Percentiles rank a stretch among this genome's conserved stretches.
phyloP scores from a whole-genome alignment of 1,139 yeast genomes.

The Nakaseomyces nivariensis region DNA sequence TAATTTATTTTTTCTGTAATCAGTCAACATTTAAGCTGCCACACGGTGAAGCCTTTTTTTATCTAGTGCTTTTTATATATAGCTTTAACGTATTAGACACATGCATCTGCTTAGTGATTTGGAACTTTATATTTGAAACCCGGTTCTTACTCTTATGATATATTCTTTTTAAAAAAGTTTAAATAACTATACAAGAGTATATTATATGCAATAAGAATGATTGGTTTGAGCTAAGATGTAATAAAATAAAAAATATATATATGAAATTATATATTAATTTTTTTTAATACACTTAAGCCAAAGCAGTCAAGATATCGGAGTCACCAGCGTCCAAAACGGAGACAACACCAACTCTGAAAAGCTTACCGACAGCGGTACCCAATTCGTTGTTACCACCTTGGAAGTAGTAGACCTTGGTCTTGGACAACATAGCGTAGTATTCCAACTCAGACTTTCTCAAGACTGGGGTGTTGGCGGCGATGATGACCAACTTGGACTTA shows the following conservation, averaged over 20 bases:
- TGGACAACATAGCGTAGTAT: conserved; percentile 99
- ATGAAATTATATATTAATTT: background rate
- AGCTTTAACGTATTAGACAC: background rate
- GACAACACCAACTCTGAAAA: conserved; percentile 98
- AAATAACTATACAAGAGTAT: background rate
- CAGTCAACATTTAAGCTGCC: no score
- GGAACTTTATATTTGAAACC: background rate
- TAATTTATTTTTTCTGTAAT: background rate
- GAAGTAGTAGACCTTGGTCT: conserved; percentile 95
- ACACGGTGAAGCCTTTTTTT: no score
- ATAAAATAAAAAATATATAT: background rate
- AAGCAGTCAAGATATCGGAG: conserved; percentile 77
- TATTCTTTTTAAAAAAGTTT: background rate
- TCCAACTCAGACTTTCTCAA: conserved; percentile 99
- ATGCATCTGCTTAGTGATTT: background rate
- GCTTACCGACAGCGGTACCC: conserved; percentile 99
- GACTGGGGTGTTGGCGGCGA: conserved; percentile 99
- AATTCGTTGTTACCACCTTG: conserved; percentile 99
- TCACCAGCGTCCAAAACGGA: conserved; percentile 98
- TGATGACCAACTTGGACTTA: conserved; percentile 95
- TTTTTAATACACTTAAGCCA: conserved; percentile 23
- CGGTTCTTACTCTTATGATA: no score
- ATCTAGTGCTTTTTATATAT: background rate
- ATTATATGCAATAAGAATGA: background rate
- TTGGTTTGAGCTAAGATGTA: background rate